A percentile compares a stretch with the other conserved stretches of the same genome.
Evolutionary conservation across 78 protist species (phyloP).

Genomic region (Parvularia atlantis): DNA sequence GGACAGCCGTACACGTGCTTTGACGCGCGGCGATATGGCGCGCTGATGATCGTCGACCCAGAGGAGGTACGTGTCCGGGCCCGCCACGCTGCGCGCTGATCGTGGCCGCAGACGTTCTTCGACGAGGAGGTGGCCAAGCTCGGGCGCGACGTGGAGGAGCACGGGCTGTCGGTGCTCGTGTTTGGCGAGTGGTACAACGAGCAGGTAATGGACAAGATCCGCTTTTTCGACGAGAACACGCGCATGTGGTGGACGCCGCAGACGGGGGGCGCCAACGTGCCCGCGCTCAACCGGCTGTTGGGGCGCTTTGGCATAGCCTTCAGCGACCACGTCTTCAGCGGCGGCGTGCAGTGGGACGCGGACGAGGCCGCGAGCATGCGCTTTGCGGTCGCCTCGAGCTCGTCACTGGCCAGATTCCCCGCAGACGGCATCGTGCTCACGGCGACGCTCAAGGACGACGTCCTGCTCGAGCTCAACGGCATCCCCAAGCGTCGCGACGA

Average conservation of each 20-base stretch:
- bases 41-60: constrained; percentile 83
- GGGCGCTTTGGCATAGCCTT: constrained; percentile 53
- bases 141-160: constrained; percentile 19
- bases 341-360: not conserved
- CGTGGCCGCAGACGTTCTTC: not conserved
- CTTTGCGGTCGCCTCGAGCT: not conserved
- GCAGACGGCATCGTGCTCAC: not conserved
- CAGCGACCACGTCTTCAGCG: constrained; percentile 41
- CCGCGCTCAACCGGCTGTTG: constrained; percentile 80
- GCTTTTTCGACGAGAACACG: constrained; percentile 80
- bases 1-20: constrained; percentile 71
- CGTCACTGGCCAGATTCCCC: too few relatives aligned
- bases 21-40: constrained; percentile 68
- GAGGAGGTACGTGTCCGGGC: too few relatives aligned
- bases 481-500: not conserved
- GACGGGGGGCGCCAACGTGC: constrained; percentile 76
- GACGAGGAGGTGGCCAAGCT: constrained; percentile 22
- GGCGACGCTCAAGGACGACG: not conserved
- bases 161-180: constrained; percentile 67
- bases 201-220: constrained; percentile 48
- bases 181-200: constrained; percentile 71
- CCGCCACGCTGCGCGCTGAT: too few relatives aligned
- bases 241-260: constrained; percentile 62
- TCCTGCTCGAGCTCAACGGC: not conserved
- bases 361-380: not conserved